These are phyloP conservation scores for Wickerhamomyces mucosus DNA, from an alignment of 805 yeast species.

Conservation along the genomic window DNA sequence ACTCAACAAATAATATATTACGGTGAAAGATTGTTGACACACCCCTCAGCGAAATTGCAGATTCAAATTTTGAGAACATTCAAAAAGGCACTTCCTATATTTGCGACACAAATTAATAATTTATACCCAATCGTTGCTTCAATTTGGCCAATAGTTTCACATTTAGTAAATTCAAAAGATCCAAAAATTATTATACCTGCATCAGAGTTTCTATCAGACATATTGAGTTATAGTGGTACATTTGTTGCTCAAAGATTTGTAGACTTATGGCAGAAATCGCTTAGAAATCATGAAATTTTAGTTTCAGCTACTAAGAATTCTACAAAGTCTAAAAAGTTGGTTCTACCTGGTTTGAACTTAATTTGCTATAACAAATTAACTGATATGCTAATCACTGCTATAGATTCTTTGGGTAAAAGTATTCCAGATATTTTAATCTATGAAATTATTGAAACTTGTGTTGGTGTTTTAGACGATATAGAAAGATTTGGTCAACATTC, in stretches of 20 bases:
- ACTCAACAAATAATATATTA: conserved; percentile 56
- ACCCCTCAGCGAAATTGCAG: conserved; percentile 48
- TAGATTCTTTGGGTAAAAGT: conserved; percentile 14
- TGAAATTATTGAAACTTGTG: conserved; percentile 13
- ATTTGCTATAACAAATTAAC: conserved; percentile 13
- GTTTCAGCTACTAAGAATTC: conserved; percentile 6
- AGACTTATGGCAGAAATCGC: conserved; percentile 31
- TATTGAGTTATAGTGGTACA: conserved; percentile 31
- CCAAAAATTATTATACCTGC: conserved; percentile 22
- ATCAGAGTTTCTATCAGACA: conserved; percentile 17
- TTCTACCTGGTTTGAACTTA: conserved; percentile 16
- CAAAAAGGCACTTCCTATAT: conserved; percentile 34
- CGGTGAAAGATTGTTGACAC: conserved; percentile 62
- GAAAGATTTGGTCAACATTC: conserved; percentile 13
- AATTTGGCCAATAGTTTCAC: conserved; percentile 38
- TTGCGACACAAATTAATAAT: conserved; percentile 38
- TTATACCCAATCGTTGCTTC: conserved; percentile 43
- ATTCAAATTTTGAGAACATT: conserved; percentile 46
- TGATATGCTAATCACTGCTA: conserved; percentile 12
- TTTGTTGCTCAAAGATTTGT: conserved; percentile 38
- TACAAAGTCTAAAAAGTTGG: conserved; percentile 5
- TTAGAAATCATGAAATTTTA: conserved; percentile 10
- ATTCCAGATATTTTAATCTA: conserved; percentile 15
- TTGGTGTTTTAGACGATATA: conserved; percentile 8
- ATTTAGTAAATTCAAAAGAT: conserved; percentile 10